Evolutionary conservation across 176 grass and related monocot species (phyloP).

Genomic region (Lolium rigidum): DNA sequence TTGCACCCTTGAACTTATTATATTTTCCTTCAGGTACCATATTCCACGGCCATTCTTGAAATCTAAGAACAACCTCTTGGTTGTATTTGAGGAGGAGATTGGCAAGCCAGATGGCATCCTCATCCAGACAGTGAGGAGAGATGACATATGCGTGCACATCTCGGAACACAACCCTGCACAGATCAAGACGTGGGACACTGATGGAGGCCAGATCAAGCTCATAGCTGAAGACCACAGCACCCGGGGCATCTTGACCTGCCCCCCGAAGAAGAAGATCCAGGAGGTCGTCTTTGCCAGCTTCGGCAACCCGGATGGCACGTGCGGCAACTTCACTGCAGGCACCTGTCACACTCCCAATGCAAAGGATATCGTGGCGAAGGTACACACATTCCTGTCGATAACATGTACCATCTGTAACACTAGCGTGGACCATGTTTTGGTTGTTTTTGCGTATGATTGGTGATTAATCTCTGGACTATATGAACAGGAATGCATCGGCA

Average conservation of each 20-base stretch:
- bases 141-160: slow-evolving; percentile 78
- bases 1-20: slow-evolving; percentile 14
- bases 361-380: slow-evolving; percentile 65
- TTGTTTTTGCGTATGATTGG: not conserved
- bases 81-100: slow-evolving; percentile 84
- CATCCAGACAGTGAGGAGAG: slow-evolving; percentile 70
- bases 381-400: not conserved
- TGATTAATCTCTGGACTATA: not conserved
- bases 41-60: slow-evolving; percentile 79
- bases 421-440: not conserved
- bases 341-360: slow-evolving; percentile 64
- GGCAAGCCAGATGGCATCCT: slow-evolving; percentile 73
- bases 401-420: not conserved
- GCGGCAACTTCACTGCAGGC: slow-evolving; percentile 75
- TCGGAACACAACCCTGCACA: slow-evolving; percentile 66
- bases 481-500: slow-evolving; percentile 76
- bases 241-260: slow-evolving; percentile 66
- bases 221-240: slow-evolving; percentile 54
- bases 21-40: slow-evolving; percentile 63
- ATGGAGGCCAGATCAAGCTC: slow-evolving; percentile 58
- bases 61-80: slow-evolving; percentile 73
- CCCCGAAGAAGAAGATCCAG: slow-evolving; percentile 61
- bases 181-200: slow-evolving; percentile 57
- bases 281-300: slow-evolving; percentile 85
- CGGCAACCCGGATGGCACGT: slow-evolving; percentile 73